Percentiles rank a stretch among this genome's conserved stretches.
These are phyloP conservation scores for Gracilaria gracilis DNA, from an alignment of 23 red algal species.

Conservation along the genomic window DNA sequence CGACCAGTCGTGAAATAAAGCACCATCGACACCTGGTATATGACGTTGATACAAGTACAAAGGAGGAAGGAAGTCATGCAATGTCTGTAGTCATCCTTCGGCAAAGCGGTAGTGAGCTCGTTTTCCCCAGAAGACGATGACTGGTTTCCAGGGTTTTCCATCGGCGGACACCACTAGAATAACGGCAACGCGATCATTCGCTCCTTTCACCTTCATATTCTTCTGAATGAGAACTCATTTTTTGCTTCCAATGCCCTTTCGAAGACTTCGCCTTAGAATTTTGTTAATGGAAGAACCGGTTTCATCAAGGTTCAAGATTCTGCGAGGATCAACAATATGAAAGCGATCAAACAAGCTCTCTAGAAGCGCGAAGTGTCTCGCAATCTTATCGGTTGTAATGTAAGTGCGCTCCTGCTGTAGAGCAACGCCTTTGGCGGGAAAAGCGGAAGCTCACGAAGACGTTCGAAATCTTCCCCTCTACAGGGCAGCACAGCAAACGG, in stretches of 20 bases:
- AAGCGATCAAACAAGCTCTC: neutral
- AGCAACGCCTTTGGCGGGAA: too few relatives aligned
- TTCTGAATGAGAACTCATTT: neutral
- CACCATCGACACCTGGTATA: conserved; percentile 6
- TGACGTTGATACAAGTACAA: conserved; percentile 31
- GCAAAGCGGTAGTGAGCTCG: neutral
- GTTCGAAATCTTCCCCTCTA: too few relatives aligned
- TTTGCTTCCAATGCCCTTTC: neutral
- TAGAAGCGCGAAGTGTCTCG: neutral
- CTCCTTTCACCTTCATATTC: neutral
- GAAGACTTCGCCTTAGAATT: too few relatives aligned
- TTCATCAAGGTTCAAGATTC: too few relatives aligned
- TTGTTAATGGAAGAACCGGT: too few relatives aligned
- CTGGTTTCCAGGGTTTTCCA: conserved; percentile 21
- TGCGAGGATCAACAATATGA: too few relatives aligned
- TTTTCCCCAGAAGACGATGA: conserved; percentile 1
- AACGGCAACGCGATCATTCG: conserved; percentile 17
- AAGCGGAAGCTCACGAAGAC: too few relatives aligned
- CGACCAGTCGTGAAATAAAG: conserved; percentile 22
- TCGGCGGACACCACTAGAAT: conserved; percentile 19
- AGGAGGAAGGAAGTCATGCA: conserved; percentile 15
- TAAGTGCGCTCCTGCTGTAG: neutral
- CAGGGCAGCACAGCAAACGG: too few relatives aligned
- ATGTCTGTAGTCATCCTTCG: neutral
- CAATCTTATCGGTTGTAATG: neutral